Conservation (phyloP, 139 green algal species). For the Volvox africanus region DNA sequence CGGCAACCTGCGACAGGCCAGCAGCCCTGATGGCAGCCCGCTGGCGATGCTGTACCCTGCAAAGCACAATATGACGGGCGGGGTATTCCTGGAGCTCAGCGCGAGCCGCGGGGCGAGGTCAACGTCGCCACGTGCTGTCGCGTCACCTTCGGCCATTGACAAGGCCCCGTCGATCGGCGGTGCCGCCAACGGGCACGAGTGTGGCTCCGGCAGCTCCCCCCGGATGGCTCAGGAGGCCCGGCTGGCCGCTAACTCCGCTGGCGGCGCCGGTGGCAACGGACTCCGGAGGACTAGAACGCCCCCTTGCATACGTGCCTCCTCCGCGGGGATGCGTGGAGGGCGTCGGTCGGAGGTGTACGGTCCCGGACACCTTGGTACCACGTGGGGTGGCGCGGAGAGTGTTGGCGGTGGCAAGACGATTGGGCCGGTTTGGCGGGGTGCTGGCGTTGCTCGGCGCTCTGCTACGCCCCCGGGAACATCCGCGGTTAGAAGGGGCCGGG, state of each 20-base stretch:
- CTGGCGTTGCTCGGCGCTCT: not conserved
- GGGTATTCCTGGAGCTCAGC: not conserved
- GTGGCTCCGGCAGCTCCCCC: not conserved
- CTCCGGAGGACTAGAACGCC: not conserved
- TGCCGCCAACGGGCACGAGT: too few species aligned
- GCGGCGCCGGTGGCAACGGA: not conserved
- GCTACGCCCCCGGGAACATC: not conserved
- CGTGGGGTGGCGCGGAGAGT: not conserved
- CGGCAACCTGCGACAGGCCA: not conserved
- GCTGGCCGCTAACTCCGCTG: not conserved
- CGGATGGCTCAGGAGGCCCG: not conserved
- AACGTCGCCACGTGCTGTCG: not conserved
- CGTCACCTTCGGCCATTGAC: not conserved
- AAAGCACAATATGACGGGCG: constrained; percentile 32
- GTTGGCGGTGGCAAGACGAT: not conserved
- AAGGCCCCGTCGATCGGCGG: not conserved
- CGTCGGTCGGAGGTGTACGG: not conserved
- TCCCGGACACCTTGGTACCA: not conserved
- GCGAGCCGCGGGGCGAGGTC: not conserved
- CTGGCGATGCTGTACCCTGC: constrained; percentile 2
- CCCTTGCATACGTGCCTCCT: not conserved
- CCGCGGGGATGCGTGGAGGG: not conserved
- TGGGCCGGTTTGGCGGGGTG: not conserved
- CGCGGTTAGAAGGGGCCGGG: not conserved
- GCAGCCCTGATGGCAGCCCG: not conserved